A percentile compares a stretch with the other conserved stretches of the same genome.
Evolutionary conservation across 441 rosid species (phyloP).

Genomic region (Jatropha multifida): DNA sequence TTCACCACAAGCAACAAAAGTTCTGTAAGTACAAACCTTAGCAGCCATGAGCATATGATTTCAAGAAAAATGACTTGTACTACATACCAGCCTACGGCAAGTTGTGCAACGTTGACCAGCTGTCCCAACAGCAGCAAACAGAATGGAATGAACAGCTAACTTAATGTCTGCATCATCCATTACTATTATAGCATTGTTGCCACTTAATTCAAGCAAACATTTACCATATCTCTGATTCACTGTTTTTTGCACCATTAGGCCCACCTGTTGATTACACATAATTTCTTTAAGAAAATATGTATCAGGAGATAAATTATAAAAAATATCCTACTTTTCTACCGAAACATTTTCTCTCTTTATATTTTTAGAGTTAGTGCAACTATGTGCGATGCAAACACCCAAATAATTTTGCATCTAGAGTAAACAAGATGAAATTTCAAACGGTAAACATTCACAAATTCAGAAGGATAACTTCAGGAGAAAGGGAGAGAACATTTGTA

Average conservation of each 20-base stretch:
- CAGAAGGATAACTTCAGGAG: not conserved
- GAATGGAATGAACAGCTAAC: slow-evolving; percentile 82
- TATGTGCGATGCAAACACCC: not conserved
- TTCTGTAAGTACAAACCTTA: slow-evolving; percentile 9
- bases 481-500: not conserved
- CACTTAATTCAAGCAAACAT: slow-evolving; percentile 91
- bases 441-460: not conserved
- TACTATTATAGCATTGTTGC: slow-evolving; percentile 91
- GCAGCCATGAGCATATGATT: not conserved
- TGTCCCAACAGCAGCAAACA: slow-evolving; percentile 97
- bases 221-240: slow-evolving; percentile 86
- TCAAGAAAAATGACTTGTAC: slow-evolving; percentile 17
- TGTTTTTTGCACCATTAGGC: slow-evolving; percentile 70
- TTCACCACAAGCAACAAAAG: slow-evolving; percentile 35
- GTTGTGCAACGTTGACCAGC: slow-evolving; percentile 99
- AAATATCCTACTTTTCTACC: not conserved
- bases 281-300: not conserved
- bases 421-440: not conserved
- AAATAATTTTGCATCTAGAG: not conserved
- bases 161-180: slow-evolving; percentile 91
- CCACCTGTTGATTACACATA: slow-evolving; percentile 51
- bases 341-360: not conserved
- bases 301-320: not conserved
- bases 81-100: slow-evolving; percentile 92
- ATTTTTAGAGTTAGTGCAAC: not conserved